A percentile compares a stretch with the other conserved stretches of the same genome.
Conservation (phyloP, 2,329 filamentous ascomycete genomes). For the Colletotrichum phormii region DNA sequence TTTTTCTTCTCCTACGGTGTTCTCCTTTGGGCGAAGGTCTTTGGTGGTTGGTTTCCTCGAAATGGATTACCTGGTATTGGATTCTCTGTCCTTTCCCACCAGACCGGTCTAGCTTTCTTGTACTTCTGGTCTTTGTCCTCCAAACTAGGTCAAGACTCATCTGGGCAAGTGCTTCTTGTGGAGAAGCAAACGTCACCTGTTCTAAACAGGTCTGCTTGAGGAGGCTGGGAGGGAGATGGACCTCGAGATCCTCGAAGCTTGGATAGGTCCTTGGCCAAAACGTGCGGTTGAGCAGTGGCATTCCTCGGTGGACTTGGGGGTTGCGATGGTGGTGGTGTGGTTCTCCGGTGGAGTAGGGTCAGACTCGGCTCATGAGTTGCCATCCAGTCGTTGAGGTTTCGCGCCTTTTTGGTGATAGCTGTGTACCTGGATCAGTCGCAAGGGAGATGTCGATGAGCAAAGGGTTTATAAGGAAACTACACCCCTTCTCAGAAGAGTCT, state of each 20-base stretch:
- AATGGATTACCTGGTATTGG: conserved; percentile 17
- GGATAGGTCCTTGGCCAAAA: neutral
- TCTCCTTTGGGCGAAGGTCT: no score
- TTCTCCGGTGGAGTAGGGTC: neutral
- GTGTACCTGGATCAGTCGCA: conserved; percentile 19
- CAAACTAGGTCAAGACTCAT: no score
- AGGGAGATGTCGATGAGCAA: conserved; percentile 16
- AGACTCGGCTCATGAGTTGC: neutral
- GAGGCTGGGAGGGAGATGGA: conserved; percentile 1
- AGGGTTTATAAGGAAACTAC: conserved; percentile 23
- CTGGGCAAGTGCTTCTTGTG: no score
- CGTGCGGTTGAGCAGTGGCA: conserved; percentile 6
- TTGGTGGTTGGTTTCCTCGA: neutral
- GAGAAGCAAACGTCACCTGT: neutral
- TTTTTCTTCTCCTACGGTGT: no score
- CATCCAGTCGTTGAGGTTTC: neutral
- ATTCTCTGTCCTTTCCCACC: neutral
- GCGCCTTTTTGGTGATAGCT: neutral
- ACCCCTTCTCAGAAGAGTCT: neutral
- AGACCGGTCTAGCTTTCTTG: no score
- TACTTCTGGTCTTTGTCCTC: no score
- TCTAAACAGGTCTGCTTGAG: neutral
- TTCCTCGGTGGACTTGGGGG: conserved; percentile 15
- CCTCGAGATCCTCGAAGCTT: neutral
- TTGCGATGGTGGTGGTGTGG: conserved; percentile 7